phyloP scores from a whole-genome alignment of 768 basidiomycete species.

The Suillus lakei region DNA sequence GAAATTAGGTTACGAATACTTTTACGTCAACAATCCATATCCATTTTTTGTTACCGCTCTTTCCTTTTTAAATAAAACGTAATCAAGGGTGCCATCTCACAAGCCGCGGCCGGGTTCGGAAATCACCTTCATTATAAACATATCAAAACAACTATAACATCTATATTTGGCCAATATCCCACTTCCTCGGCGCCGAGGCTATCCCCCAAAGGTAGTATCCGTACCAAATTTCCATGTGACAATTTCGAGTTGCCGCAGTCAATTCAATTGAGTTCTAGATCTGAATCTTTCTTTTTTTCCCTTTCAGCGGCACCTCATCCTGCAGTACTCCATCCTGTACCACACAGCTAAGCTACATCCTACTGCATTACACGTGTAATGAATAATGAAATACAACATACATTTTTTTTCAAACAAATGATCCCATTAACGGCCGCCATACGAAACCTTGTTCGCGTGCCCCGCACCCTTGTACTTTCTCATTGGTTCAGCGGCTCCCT shows the following conservation, averaged over 20 bases:
- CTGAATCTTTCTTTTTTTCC: slow-evolving; percentile 36
- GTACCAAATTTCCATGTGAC: slow-evolving; percentile 37
- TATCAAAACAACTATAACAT: slow-evolving; percentile 21
- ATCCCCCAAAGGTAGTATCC: slow-evolving; percentile 37
- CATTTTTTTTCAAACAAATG: neutral
- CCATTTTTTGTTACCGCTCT: slow-evolving; percentile 38
- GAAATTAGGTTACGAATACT: slow-evolving; percentile 30
- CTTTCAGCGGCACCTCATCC: slow-evolving; percentile 18
- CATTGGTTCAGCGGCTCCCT: slow-evolving; percentile 20
- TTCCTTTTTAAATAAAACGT: slow-evolving; percentile 35
- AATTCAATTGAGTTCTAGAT: no score
- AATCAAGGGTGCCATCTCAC: slow-evolving; percentile 35
- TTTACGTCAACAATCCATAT: slow-evolving; percentile 33
- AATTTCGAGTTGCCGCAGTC: slow-evolving; percentile 39
- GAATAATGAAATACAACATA: neutral
- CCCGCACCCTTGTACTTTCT: slow-evolving; percentile 24
- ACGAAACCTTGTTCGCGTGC: slow-evolving; percentile 12
- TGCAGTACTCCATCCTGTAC: slow-evolving; percentile 23
- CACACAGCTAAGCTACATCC: no score
- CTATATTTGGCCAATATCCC: slow-evolving; percentile 31
- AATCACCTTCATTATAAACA: slow-evolving; percentile 41
- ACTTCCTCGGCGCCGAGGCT: slow-evolving; percentile 49
- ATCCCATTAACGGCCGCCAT: slow-evolving; percentile 3
- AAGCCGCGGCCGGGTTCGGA: slow-evolving; percentile 42
- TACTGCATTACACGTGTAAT: no score